Base-by-base conservation (phyloP, 164 flowering plant genomes). In the Kalanchoe fedtschenkoi region DNA sequence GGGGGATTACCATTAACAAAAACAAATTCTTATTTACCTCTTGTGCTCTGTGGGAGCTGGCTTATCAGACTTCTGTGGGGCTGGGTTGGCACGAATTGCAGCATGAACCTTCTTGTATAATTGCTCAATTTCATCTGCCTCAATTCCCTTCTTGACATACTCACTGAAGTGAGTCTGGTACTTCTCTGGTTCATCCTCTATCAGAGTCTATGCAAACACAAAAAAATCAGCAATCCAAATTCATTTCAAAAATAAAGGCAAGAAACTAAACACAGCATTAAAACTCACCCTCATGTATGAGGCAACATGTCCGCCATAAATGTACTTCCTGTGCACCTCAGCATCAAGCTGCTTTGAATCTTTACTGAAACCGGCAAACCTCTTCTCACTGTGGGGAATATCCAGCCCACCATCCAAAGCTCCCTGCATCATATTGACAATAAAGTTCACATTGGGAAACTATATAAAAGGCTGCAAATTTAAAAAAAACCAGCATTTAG, bases 321-420 rank as follows among this genome's bases (percentile, higher is more conserved):
- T 77, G 58, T 81, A 83, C 62, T 81, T 83, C 22, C 78, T 71
- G 69, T 81, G 87, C 38, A 76, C 74, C 33, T 81, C 85, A 17
- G 81, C 74, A 72, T 83, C 82, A 57, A 83, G 77, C 51, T 72
- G 75, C 71, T 81, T 81, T 16, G 68, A 61, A 3, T 79, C 85
- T 73, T 80, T 79, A 6, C 35, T 65, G 61, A 60, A 83, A 3
- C 88, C 88, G 55, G 83, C 88, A 76, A 83, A 81, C 63, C 83
- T 76, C 73, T 83, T 81, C 11, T 83, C 83, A 34, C 83, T 79
- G 72, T 83, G 88, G 42, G 88, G 85, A 71, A 81, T 79, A 22
- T 83, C 88, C 60, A 83, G 71, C 4, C 85, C 85, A 38, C 79
- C 88, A 70, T 81, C 88, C 57, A 81, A 66, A 17, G 83, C 88